Evolutionary conservation across 805 yeast genomes (phyloP), one percentile per base, ranked within the genome.

Genomic region (Zygosaccharomyces pseudorouxii): DNA sequence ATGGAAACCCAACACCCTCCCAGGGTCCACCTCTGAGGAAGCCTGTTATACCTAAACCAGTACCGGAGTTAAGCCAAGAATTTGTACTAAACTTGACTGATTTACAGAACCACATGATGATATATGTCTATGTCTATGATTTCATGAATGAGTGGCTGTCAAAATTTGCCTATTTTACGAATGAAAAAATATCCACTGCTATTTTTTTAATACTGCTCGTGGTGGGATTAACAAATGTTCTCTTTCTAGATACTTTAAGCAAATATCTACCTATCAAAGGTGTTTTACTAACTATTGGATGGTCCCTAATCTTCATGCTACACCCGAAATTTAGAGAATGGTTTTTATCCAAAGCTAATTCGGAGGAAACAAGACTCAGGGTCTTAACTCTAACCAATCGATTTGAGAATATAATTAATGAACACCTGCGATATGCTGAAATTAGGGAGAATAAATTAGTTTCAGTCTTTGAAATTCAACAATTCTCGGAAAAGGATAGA

Each of bases 21-120:
- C 69, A 73, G 25, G 82, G 80, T 0, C 80, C 80, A 4, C 75
- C 80, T 0, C 56, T 84, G 35, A 57, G 70, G 38, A 70, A 71
- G 10, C 73, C 78, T 22, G 75, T 70, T 29, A 59, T 75, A 2
- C 86, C 89, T 2, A 79, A 78, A 51, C 93, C 95, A 0, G 86
- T 82, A 6, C 85, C 90, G 4, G 89, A 88, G 63, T 72, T 86
- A 43, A 82, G 90, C 28, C 73, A 86, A 47, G 96, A 89, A 62
- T 89, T 88, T 60, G 66, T 84, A 18, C 62, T 88, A 48, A 89
- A 89, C 62, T 71, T 86, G 57, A 86, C 95, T 1, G 96, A 89
- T 69, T 71, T 88, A 50, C 96, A 89, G 60, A 89, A 89, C 62
- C 84, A 81, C 59, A 82, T 86, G 87, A 60, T 82, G 27, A 59